phyloP scores from a whole-genome alignment of 2,329 filamentous ascomycete species.

The Thyridium curvatum region DNA sequence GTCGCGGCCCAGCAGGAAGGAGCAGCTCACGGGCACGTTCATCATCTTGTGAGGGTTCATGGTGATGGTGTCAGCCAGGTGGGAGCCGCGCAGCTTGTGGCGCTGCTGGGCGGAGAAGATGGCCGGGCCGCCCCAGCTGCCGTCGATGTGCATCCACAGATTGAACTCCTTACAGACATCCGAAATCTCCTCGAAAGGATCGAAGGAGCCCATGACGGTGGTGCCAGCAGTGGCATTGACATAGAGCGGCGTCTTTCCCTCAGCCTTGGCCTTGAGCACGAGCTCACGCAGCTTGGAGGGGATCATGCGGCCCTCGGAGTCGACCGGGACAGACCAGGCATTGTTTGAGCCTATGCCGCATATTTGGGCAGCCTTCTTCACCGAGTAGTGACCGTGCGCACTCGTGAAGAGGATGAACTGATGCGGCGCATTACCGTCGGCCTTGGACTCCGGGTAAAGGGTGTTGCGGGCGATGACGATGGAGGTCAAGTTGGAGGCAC shows the following conservation, averaged over 20 bases:
- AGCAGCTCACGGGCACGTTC: slow-evolving; percentile 83
- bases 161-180: slow-evolving; percentile 63
- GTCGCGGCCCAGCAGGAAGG: slow-evolving; percentile 77
- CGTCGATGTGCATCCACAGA: slow-evolving; percentile 92
- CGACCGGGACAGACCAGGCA: slow-evolving; percentile 71
- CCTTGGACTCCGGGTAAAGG: slow-evolving; percentile 74
- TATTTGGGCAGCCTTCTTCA: slow-evolving; percentile 91
- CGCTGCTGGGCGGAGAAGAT: slow-evolving; percentile 64
- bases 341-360: slow-evolving; percentile 72
- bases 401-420: slow-evolving; percentile 83
- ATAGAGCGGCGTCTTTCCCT: slow-evolving; percentile 81
- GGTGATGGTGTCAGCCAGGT: slow-evolving; percentile 74
- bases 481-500: slow-evolving; percentile 76
- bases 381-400: slow-evolving; percentile 85
- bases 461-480: slow-evolving; percentile 85
- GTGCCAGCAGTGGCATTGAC: slow-evolving; percentile 95
- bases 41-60: slow-evolving; percentile 98
- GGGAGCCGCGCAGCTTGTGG: slow-evolving; percentile 60
- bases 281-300: slow-evolving; percentile 56
- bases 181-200: slow-evolving; percentile 67
- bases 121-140: slow-evolving; percentile 80
- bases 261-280: slow-evolving; percentile 52
- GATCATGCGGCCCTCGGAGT: slow-evolving; percentile 66
- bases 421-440: slow-evolving; percentile 56
- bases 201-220: slow-evolving; percentile 85